These are phyloP conservation scores for Coniella lustricola DNA, from an alignment of 2,329 filamentous ascomycete genomes.

Conservation along the genomic window DNA sequence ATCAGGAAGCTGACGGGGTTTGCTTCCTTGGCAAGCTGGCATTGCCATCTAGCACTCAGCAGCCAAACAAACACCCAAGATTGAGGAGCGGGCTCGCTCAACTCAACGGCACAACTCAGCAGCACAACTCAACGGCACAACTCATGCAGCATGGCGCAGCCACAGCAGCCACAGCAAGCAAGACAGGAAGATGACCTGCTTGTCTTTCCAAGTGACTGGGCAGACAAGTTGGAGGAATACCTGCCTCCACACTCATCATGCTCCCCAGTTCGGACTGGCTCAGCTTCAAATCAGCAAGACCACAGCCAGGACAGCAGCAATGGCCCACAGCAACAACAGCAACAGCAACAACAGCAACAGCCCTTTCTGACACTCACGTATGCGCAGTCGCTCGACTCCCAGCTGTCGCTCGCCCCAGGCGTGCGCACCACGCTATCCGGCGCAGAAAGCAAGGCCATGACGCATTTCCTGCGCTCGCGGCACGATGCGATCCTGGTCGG, in stretches of 20 bases:
- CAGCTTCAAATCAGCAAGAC: too few relatives aligned
- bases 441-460: slow-evolving; percentile 80
- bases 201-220: slow-evolving; percentile 6
- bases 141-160: too few relatives aligned
- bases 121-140: slow-evolving; percentile 5
- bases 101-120: neutral
- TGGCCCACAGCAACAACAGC: neutral
- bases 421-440: slow-evolving; percentile 80
- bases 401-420: slow-evolving; percentile 68
- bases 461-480: slow-evolving; percentile 75
- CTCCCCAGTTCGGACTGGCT: too few relatives aligned
- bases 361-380: slow-evolving; percentile 76
- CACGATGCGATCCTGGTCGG: slow-evolving; percentile 85
- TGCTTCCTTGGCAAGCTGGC: too few relatives aligned
- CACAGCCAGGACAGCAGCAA: too few relatives aligned
- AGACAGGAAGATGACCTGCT: too few relatives aligned
- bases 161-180: too few relatives aligned
- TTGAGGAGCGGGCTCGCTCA: too few relatives aligned
- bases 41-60: too few relatives aligned
- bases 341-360: slow-evolving; percentile 14
- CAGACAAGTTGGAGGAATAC: slow-evolving; percentile 9
- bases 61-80: too few relatives aligned
- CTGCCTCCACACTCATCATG: slow-evolving; percentile 5
- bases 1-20: too few relatives aligned
- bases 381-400: slow-evolving; percentile 81